Percentiles rank a stretch among this genome's conserved stretches.
phyloP scores from a whole-genome alignment of 2,329 filamentous ascomycete genomes.

The Ilyonectria mors-panacis region DNA sequence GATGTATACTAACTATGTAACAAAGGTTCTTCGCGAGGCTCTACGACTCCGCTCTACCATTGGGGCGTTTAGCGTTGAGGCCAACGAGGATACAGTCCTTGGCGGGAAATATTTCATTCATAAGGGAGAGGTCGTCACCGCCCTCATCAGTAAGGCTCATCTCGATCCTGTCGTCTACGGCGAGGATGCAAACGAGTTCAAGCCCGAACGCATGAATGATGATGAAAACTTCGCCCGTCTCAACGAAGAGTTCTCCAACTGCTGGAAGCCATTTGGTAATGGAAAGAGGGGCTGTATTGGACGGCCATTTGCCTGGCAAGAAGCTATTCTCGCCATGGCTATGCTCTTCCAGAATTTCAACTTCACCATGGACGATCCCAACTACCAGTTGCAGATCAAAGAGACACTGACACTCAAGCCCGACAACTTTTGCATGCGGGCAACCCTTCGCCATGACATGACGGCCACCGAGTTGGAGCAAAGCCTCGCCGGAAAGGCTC shows the following conservation, averaged over 20 bases:
- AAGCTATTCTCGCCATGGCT: conserved; percentile 73
- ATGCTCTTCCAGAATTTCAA: conserved; percentile 81
- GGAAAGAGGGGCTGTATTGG: conserved; percentile 81
- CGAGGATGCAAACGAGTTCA: conserved; percentile 75
- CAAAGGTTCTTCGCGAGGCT: conserved; percentile 71
- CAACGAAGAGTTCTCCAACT: conserved; percentile 72
- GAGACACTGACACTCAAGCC: conserved; percentile 75
- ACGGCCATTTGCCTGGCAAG: conserved; percentile 82
- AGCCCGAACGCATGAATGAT: conserved; percentile 80
- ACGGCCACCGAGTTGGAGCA: conserved; percentile 63
- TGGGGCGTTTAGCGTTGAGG: conserved; percentile 67
- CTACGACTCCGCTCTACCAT: conserved; percentile 75
- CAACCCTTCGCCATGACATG: conserved; percentile 65
- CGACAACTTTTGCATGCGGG: conserved; percentile 74
- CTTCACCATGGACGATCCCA: conserved; percentile 71
- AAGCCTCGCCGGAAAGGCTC: conserved; percentile 52
- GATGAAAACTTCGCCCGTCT: conserved; percentile 76
- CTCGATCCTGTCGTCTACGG: conserved; percentile 76
- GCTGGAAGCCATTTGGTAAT: conserved; percentile 83
- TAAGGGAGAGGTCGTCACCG: conserved; percentile 64
- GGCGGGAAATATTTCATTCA: conserved; percentile 73
- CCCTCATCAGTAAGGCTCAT: conserved; percentile 70
- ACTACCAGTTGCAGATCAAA: conserved; percentile 69
- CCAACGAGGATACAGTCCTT: conserved; percentile 68
- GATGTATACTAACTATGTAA: background rate